Conservation (phyloP, 768 basidiomycete species). For the Trametes villosa region DNA sequence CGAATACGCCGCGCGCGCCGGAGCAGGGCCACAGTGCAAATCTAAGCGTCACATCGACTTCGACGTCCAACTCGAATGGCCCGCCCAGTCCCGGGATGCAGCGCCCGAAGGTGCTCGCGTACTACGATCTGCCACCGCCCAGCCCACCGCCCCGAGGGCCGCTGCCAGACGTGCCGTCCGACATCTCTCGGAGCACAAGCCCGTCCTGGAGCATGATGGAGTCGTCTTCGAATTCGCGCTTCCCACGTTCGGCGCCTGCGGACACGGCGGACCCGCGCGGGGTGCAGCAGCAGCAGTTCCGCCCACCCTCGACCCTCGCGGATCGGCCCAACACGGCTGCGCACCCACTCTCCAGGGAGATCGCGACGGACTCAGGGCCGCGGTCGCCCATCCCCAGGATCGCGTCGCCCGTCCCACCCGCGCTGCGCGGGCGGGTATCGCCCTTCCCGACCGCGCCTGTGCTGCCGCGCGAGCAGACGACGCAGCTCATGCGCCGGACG, state of each 20-base stretch:
- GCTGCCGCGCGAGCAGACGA: conserved; percentile 30
- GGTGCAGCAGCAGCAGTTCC: conserved; percentile 12
- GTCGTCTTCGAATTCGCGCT: conserved; percentile 18
- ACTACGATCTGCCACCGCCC: conserved; percentile 32
- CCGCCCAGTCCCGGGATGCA: conserved; percentile 17
- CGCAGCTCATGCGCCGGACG: conserved; percentile 27
- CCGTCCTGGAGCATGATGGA: conserved; percentile 25
- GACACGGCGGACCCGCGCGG: conserved; percentile 21
- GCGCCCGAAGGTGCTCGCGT: conserved; percentile 29
- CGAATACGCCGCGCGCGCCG: conserved; percentile 2
- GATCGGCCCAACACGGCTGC: conserved; percentile 15
- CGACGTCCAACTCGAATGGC: conserved; percentile 4
- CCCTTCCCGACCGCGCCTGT: conserved; percentile 32
- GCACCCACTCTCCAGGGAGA: conserved; percentile 19
- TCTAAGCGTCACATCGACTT: conserved; percentile 6
- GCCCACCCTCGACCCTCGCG: conserved; percentile 1
- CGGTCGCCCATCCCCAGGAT: conserved; percentile 15
- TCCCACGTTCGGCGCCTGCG: conserved; percentile 24
- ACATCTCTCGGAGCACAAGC: conserved; percentile 24
- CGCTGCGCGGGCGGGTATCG: conserved; percentile 23
- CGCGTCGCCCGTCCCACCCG: conserved; percentile 13
- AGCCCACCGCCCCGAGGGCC: conserved; percentile 32
- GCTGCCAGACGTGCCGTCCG: conserved; percentile 27
- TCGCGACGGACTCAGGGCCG: conserved; percentile 1
- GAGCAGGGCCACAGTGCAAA: conserved; percentile 6